Evolutionary conservation across 345 rosid species (phyloP).

Genomic region (Populus deltoides): DNA sequence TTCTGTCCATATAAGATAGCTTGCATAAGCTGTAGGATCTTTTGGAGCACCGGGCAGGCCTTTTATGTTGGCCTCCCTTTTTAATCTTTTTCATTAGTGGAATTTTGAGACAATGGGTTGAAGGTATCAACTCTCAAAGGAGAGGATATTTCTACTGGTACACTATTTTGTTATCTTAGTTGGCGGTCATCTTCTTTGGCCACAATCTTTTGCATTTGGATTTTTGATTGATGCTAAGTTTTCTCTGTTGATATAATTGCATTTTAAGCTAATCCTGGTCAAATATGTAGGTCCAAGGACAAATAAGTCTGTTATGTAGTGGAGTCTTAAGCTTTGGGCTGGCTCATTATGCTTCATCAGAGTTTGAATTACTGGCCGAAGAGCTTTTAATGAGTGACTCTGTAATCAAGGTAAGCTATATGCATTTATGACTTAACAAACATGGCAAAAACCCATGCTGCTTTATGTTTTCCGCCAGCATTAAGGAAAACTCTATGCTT

Average conservation of each 20-base stretch:
- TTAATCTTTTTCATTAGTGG: not conserved
- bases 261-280: constrained; percentile 19
- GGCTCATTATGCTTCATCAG: constrained; percentile 84
- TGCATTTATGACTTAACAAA: not conserved
- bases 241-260: not conserved
- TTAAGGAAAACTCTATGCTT: not conserved
- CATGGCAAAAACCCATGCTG: not conserved
- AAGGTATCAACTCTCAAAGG: not conserved
- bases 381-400: constrained; percentile 98
- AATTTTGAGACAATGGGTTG: not conserved
- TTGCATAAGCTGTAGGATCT: not conserved
- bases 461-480: not conserved
- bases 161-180: not conserved
- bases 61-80: not conserved
- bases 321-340: constrained; percentile 93
- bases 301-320: constrained; percentile 66
- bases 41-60: not conserved
- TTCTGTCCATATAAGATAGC: not conserved
- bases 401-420: constrained; percentile 57
- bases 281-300: constrained; percentile 81
- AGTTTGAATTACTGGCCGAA: constrained; percentile 93
- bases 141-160: not conserved
- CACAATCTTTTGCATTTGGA: not conserved
- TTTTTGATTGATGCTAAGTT: not conserved
- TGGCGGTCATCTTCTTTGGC: not conserved